Percentiles rank a stretch among this genome's conserved stretches.
phyloP scores from a whole-genome alignment of 192 early-diverging fungal species.

The Entrophospora sp. region DNA sequence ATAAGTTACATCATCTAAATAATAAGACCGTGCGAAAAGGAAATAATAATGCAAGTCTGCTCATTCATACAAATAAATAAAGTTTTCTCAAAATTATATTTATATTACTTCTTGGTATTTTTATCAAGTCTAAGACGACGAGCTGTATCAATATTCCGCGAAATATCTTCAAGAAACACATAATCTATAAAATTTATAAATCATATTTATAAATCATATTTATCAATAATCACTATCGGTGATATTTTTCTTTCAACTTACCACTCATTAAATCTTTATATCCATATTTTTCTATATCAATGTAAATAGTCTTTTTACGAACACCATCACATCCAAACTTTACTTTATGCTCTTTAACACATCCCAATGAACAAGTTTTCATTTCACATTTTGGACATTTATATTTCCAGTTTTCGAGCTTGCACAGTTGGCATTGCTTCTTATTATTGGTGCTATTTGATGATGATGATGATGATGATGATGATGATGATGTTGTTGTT shows the following conservation, averaged over 20 bases:
- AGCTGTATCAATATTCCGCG: background rate
- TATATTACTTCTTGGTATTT: too few species aligned
- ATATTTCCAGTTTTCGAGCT: background rate
- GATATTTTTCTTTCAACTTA: background rate
- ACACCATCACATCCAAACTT: conserved; percentile 1
- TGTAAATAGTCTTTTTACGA: background rate
- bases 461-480: too few species aligned
- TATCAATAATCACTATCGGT: background rate
- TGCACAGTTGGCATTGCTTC: background rate
- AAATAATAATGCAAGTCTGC: too few species aligned
- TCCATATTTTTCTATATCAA: conserved; percentile 7
- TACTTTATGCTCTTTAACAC: conserved; percentile 13
- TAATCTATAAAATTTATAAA: conserved; percentile 1
- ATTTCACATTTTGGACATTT: conserved; percentile 4
- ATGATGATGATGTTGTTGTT: too few species aligned
- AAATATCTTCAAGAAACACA: conserved; percentile 7
- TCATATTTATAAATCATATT: background rate
- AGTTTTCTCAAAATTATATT: too few species aligned
- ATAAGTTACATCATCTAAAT: too few species aligned
- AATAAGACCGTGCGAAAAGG: too few species aligned
- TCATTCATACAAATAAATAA: too few species aligned
- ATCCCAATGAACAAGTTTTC: background rate
- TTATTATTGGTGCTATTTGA: too few species aligned
- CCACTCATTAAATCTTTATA: conserved; percentile 12
- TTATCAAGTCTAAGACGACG: background rate